Evolutionary conservation across 2,329 filamentous ascomycete genomes (phyloP).

Genomic region (Chrysoporthe austroafricana): DNA sequence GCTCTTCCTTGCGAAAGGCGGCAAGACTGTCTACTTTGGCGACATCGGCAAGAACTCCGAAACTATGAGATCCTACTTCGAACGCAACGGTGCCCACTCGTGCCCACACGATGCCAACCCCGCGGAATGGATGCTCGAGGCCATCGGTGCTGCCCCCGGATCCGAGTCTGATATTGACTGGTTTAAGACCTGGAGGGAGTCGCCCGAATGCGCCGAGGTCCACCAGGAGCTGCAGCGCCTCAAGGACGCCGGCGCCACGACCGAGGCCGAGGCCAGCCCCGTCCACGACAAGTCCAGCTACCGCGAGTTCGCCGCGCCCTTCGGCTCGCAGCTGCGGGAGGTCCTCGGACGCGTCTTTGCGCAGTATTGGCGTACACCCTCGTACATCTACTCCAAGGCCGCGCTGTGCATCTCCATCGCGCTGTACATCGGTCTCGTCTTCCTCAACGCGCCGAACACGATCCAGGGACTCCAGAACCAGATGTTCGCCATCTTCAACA

Average conservation of each 20-base stretch:
- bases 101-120: conserved; percentile 76
- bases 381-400: conserved; percentile 72
- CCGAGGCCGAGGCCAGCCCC: conserved; percentile 28
- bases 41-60: conserved; percentile 73
- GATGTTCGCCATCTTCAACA: conserved; percentile 72
- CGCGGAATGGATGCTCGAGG: conserved; percentile 77
- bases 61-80: conserved; percentile 74
- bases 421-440: conserved; percentile 73
- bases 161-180: conserved; percentile 67
- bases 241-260: conserved; percentile 42
- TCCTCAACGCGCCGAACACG: conserved; percentile 63
- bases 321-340: conserved; percentile 61
- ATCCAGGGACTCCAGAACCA: conserved; percentile 73
- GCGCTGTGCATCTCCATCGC: conserved; percentile 56
- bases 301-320: conserved; percentile 73
- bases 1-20: conserved; percentile 73
- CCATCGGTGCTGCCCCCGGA: conserved; percentile 66
- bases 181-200: conserved; percentile 64
- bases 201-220: conserved; percentile 58
- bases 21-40: conserved; percentile 77
- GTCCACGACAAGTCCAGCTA: conserved; percentile 46
- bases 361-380: conserved; percentile 74
- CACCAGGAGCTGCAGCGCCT: conserved; percentile 62
- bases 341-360: conserved; percentile 67
- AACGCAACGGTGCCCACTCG: conserved; percentile 66